phyloP scores from a whole-genome alignment of 148 eudicot species.

The Camellia granthamiana region DNA sequence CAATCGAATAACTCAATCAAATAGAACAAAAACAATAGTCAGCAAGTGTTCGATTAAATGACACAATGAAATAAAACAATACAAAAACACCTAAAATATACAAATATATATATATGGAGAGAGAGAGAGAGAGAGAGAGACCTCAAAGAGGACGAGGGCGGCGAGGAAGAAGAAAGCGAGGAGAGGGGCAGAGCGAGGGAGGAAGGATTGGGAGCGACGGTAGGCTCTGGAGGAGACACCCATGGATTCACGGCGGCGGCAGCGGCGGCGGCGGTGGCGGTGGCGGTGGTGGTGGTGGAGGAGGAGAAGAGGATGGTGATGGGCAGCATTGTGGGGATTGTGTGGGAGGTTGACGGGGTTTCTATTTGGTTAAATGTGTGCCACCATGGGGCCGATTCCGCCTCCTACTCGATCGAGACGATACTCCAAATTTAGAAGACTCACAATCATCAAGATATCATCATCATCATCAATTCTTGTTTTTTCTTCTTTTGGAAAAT shows the following conservation, averaged over 20 bases:
- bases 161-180: conserved; percentile 42
- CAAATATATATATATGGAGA: not conserved
- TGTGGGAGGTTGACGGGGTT: not conserved
- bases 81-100: not conserved
- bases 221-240: conserved; percentile 21
- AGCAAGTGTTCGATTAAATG: no score
- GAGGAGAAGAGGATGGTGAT: not conserved
- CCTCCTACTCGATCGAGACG: no score
- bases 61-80: not conserved
- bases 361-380: not conserved
- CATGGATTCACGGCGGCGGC: conserved; percentile 10
- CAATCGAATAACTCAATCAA: not conserved
- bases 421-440: no score
- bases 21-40: not conserved
- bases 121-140: conserved; percentile 11
- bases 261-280: not conserved
- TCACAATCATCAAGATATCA: no score
- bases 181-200: conserved; percentile 39
- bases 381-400: no score
- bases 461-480: no score
- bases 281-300: not conserved
- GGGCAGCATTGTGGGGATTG: conserved; percentile 3
- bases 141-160: conserved; percentile 52
- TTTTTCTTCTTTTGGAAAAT: no score
- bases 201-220: conserved; percentile 32